Evolutionary conservation across 2,329 filamentous ascomycete species (phyloP), one percentile per base, ranked within the genome.

Genomic region (Exophiala phaeomuriformis): DNA sequence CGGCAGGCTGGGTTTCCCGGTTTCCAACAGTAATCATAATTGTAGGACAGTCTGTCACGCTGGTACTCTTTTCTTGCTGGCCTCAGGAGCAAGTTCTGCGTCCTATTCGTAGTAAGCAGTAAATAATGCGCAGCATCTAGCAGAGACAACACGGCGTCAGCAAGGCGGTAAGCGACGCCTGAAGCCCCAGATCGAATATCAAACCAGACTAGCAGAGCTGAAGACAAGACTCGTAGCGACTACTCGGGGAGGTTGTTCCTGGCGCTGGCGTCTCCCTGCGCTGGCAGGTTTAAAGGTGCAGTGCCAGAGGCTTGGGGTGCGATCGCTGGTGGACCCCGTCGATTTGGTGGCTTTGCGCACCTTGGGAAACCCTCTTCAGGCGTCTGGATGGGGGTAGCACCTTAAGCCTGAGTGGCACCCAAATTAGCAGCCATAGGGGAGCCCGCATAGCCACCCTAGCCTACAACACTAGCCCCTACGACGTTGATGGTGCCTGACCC

Each of bases 181-280:
- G 47, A 32, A 30, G 42, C 36, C 49, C 51, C 47, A 35, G 52
- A 19, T 54, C 47, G 40, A 51, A 47, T 43, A 50, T 30, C 47
- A 43, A 36, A 41, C 30, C 40, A 46, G 47, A n/a, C 27, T 31
- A 28, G 19, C 19, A 19, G 19, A 19, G 19, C 19, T 19, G 19
- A 19, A 19, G 19, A 19, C 19, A 19, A 19, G 19, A 19, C 19
- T 19, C 10, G 36, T 41, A 41, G 39, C 39, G 39, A 41, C 39
- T 41, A 33, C 31, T 36, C 40, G 28, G 42, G n/a, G 42, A 45
- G 28, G 42, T 44, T 46, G 56, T 54, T 47, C 56, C 56, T 59
- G 56, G 56, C 51, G 52, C 43, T 53, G 52, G 48, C 33, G 42
- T 6, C 39, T 10, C 39, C 39, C 39, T 41, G 39, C 12, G 33